Evolutionary conservation across 1,284 basidiomycete genomes (phyloP).

Genomic region (Marasmius sp.): DNA sequence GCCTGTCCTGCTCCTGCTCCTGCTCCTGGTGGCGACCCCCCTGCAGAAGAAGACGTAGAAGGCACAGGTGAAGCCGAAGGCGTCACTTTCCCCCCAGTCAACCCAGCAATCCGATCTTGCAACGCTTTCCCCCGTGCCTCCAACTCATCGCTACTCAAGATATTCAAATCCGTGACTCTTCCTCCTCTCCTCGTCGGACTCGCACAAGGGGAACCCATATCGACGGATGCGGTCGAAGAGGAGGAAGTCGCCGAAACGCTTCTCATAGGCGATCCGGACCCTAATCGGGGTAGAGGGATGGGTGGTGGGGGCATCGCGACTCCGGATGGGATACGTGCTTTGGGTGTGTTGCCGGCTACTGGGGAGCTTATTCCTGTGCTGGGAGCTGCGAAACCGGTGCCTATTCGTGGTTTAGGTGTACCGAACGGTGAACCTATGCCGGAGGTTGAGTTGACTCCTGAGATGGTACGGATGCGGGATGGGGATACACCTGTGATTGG

Average conservation of each 20-base stretch:
- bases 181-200: constrained; percentile 26
- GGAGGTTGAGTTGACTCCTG: constrained; percentile 27
- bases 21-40: background rate
- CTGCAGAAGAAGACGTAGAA: background rate
- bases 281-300: background rate
- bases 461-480: constrained; percentile 11
- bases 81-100: constrained; percentile 32
- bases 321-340: constrained; percentile 67
- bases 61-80: constrained; percentile 18
- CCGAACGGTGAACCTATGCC: constrained; percentile 54
- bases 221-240: constrained; percentile 25
- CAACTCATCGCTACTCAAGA: constrained; percentile 31
- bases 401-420: constrained; percentile 56
- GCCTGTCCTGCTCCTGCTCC: constrained; percentile 11
- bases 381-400: constrained; percentile 30
- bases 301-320: constrained; percentile 71
- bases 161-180: constrained; percentile 1
- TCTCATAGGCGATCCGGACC: constrained; percentile 49
- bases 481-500: constrained; percentile 5
- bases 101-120: constrained; percentile 51
- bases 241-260: constrained; percentile 11
- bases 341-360: constrained; percentile 47
- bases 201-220: constrained; percentile 25
- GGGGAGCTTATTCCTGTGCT: constrained; percentile 39
- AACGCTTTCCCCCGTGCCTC: constrained; percentile 40